These are phyloP conservation scores for Calonectria multiphialidica DNA, from an alignment of 2,329 filamentous ascomycete genomes.

Conservation along the genomic window DNA sequence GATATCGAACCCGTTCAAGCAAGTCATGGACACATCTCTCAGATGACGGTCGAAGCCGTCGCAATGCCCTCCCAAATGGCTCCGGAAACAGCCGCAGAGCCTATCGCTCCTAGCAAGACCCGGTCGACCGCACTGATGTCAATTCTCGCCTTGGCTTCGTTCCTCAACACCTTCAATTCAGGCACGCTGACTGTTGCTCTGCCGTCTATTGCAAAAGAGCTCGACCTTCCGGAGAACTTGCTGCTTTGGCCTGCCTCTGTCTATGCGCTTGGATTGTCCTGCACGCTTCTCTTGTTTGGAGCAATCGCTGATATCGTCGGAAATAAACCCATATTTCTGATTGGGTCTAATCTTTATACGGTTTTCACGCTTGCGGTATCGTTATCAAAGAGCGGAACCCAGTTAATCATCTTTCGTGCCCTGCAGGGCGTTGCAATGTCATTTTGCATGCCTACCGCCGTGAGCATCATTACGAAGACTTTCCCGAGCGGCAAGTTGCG, in stretches of 20 bases:
- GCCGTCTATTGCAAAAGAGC: conserved; percentile 34
- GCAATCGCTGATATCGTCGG: conserved; percentile 53
- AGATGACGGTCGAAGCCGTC: background rate
- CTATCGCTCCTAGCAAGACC: conserved; percentile 12
- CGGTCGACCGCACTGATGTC: background rate
- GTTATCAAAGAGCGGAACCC: conserved; percentile 47
- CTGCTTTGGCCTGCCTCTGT: conserved; percentile 39
- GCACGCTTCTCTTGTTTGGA: conserved; percentile 50
- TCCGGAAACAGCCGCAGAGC: background rate
- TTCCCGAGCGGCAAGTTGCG: conserved; percentile 51
- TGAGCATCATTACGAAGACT: conserved; percentile 52
- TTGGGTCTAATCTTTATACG: conserved; percentile 48
- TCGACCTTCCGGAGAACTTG: conserved; percentile 32
- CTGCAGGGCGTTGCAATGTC: conserved; percentile 51
- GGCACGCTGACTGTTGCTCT: conserved; percentile 39
- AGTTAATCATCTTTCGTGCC: conserved; percentile 53
- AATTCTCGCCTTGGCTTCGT: conserved; percentile 35
- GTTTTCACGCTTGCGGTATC: conserved; percentile 50
- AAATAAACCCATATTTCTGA: conserved; percentile 48
- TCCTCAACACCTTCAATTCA: conserved; percentile 42
- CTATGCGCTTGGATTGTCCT: conserved; percentile 33
- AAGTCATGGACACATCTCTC: background rate
- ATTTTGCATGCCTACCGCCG: conserved; percentile 53
- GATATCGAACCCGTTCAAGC: conserved; percentile 3
- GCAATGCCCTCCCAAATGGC: background rate